Conservation (phyloP, 768 basidiomycete species). For the Amanita exitialis region DNA sequence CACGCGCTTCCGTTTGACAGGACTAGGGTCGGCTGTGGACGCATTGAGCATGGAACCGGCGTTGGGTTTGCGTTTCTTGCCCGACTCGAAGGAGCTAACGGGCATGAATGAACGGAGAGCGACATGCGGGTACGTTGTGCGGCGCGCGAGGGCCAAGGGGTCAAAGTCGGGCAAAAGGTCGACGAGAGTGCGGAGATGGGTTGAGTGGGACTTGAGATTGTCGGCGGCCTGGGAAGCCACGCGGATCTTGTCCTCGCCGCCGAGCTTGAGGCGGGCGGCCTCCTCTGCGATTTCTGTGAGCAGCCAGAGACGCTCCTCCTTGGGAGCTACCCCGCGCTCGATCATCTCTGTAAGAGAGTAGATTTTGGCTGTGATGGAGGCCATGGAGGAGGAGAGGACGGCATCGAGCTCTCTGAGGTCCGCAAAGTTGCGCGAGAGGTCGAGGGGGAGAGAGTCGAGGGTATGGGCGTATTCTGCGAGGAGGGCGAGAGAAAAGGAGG, state of each 20-base stretch:
- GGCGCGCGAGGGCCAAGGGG: conserved; percentile 41
- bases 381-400: conserved; percentile 84
- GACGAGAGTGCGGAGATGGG: conserved; percentile 53
- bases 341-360: conserved; percentile 67
- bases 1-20: conserved; percentile 53
- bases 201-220: conserved; percentile 59
- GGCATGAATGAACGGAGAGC: conserved; percentile 60
- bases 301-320: conserved; percentile 74
- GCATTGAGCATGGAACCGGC: conserved; percentile 42
- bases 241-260: conserved; percentile 96
- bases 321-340: conserved; percentile 44
- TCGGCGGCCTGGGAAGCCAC: conserved; percentile 89
- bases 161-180: conserved; percentile 59
- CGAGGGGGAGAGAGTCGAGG: conserved; percentile 87
- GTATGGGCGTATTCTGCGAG: conserved; percentile 84
- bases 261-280: conserved; percentile 81
- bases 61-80: conserved; percentile 48
- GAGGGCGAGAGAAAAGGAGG: conserved; percentile 56
- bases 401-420: conserved; percentile 99
- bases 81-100: conserved; percentile 48
- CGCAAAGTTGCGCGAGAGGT: conserved; percentile 89
- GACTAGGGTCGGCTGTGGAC: conserved; percentile 47
- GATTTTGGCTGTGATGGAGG: conserved; percentile 74
- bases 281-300: conserved; percentile 93
- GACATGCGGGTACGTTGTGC: conserved; percentile 70